These are phyloP conservation scores for Huntiella savannae DNA, from an alignment of 2,329 filamentous ascomycete species.

Conservation along the genomic window DNA sequence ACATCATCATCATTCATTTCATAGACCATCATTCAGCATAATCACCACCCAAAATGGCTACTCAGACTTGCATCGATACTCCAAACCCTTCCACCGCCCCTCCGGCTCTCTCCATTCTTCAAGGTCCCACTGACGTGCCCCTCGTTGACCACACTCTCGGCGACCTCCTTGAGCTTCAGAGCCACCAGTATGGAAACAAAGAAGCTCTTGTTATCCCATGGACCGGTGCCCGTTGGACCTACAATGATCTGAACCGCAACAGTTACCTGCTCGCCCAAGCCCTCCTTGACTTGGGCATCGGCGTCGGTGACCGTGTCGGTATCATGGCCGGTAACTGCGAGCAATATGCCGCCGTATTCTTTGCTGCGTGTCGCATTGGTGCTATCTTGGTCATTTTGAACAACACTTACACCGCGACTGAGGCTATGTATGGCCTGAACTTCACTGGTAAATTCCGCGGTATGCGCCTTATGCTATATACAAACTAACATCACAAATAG, in stretches of 20 bases:
- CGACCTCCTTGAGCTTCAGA: constrained; percentile 54
- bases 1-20: not conserved
- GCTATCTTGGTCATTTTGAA: constrained; percentile 60
- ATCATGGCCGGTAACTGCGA: constrained; percentile 66
- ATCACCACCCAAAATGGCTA: constrained; percentile 5
- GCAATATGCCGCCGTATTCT: constrained; percentile 63
- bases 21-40: not conserved
- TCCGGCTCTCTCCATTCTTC: constrained; percentile 37
- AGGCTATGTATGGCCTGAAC: constrained; percentile 50
- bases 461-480: not conserved
- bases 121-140: constrained; percentile 49
- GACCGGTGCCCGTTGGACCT: constrained; percentile 58
- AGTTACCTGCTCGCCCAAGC: constrained; percentile 44
- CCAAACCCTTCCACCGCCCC: constrained; percentile 17
- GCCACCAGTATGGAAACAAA: constrained; percentile 40
- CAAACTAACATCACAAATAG: constrained; percentile 19
- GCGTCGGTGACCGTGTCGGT: constrained; percentile 49
- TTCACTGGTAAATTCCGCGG: constrained; percentile 39
- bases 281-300: constrained; percentile 45
- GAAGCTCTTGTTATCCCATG: constrained; percentile 58
- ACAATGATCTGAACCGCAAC: constrained; percentile 43
- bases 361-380: constrained; percentile 48
- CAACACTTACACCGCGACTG: constrained; percentile 60
- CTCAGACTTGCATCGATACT: constrained; percentile 13
- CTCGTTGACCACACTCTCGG: constrained; percentile 54